These are phyloP conservation scores for Clarireedia hainanense DNA, from an alignment of 2,329 filamentous ascomycete species.

Conservation along the genomic window DNA sequence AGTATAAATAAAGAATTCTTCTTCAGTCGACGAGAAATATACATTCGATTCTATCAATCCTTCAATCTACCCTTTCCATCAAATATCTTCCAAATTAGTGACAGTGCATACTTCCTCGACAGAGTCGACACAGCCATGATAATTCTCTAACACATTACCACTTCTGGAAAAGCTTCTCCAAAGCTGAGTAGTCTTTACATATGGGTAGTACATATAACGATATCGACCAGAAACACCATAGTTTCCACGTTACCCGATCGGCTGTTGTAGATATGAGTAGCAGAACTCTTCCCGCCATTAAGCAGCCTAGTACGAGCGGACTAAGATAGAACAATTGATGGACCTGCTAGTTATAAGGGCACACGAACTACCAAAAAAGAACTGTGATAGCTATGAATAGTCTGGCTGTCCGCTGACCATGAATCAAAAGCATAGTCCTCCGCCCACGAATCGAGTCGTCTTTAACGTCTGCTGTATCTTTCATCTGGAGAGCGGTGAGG, in stretches of 20 bases:
- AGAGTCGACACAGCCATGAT: too few species aligned
- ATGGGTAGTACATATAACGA: conserved; percentile 1
- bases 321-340: conserved; percentile 14
- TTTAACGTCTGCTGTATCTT: conserved; percentile 25
- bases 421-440: conserved; percentile 19
- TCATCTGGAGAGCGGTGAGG: conserved; percentile 23
- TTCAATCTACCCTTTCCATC: background rate
- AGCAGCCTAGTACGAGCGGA: background rate
- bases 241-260: conserved; percentile 4
- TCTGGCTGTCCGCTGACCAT: conserved; percentile 16
- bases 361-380: conserved; percentile 14
- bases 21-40: too few species aligned
- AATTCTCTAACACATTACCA: too few species aligned
- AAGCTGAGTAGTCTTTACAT: background rate
- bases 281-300: background rate
- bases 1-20: too few species aligned
- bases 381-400: conserved; percentile 21
- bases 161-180: background rate
- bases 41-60: background rate
- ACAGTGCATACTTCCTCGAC: too few species aligned
- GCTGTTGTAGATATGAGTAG: background rate
- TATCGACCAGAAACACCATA: conserved; percentile 12
- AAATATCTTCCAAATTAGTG: too few species aligned
- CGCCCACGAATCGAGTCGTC: conserved; percentile 23
- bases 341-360: background rate